These are phyloP conservation scores for Zygotorulaspora danielsina DNA, from an alignment of 805 yeast genomes.

Conservation along the genomic window DNA sequence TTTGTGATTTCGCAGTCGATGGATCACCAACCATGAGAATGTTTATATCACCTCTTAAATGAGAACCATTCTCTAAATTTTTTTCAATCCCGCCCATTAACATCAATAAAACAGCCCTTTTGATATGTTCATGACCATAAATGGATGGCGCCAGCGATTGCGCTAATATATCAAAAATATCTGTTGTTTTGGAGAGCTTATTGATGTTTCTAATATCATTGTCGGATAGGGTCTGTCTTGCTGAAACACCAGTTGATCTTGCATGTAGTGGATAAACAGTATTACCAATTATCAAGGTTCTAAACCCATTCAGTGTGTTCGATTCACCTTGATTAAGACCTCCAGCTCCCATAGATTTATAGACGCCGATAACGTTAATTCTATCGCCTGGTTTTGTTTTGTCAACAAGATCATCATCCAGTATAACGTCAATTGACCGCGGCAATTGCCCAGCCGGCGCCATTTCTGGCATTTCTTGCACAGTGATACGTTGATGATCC, in stretches of 20 bases:
- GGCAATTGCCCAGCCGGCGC: conserved; percentile 99
- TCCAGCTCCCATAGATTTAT: conserved; percentile 81
- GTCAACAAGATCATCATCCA: conserved; percentile 94
- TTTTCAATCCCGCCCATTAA: conserved; percentile 91
- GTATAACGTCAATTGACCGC: conserved; percentile 82
- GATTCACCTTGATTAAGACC: conserved; percentile 29
- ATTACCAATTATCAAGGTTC: conserved; percentile 80
- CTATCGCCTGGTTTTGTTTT: conserved; percentile 93
- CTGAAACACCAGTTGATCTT: conserved; percentile 78
- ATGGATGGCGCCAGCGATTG: conserved; percentile 93
- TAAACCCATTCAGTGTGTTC: conserved; percentile 60
- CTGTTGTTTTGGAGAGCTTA: conserved; percentile 61
- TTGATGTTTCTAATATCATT: conserved; percentile 83
- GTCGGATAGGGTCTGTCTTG: conserved; percentile 65
- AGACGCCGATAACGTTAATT: conserved; percentile 89
- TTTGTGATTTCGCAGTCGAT: conserved; percentile 95
- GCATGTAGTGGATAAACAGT: conserved; percentile 87
- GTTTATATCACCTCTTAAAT: conserved; percentile 96
- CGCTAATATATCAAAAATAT: conserved; percentile 73
- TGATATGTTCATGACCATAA: conserved; percentile 87
- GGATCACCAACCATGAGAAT: conserved; percentile 98
- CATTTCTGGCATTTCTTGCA: conserved; percentile 96
- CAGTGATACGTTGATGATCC: conserved; percentile 89
- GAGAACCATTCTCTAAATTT: conserved; percentile 90
- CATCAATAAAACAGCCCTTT: conserved; percentile 86